Evolutionary conservation across 768 basidiomycete genomes (phyloP).

Genomic region (Tylopilus felleus): DNA sequence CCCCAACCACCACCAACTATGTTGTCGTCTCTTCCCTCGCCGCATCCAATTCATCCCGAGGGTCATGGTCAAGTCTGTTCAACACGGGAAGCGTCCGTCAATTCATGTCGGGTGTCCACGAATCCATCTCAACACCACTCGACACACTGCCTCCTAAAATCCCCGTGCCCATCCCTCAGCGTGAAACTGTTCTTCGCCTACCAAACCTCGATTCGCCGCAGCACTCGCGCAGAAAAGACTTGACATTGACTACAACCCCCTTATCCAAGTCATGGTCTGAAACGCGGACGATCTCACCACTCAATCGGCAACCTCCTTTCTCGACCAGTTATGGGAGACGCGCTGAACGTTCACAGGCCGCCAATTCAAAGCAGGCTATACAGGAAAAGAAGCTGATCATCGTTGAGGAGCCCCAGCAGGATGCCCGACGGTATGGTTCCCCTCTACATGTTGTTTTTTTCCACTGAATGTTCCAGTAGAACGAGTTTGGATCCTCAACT

Average conservation of each 20-base stretch:
- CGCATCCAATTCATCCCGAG: conserved; percentile 62
- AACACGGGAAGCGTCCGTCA: conserved; percentile 64
- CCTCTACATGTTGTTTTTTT: not conserved
- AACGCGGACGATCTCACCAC: conserved; percentile 29
- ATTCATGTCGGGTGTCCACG: conserved; percentile 61
- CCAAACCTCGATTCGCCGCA: conserved; percentile 30
- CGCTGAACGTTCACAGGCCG: conserved; percentile 42
- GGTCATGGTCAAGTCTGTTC: conserved; percentile 80
- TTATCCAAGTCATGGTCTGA: conserved; percentile 62
- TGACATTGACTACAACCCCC: conserved; percentile 25
- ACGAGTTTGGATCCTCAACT: conserved; percentile 19
- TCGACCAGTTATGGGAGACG: conserved; percentile 40
- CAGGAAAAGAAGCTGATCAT: conserved; percentile 40
- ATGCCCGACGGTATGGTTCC: conserved; percentile 10
- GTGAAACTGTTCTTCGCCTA: conserved; percentile 18
- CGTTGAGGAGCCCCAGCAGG: conserved; percentile 23
- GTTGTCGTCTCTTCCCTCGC: conserved; percentile 40
- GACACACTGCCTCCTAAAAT: conserved; percentile 23
- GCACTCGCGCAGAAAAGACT: conserved; percentile 28
- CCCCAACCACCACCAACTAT: conserved; percentile 39
- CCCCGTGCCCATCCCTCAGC: conserved; percentile 24
- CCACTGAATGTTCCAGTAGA: conserved; percentile 4
- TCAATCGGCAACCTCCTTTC: conserved; percentile 36
- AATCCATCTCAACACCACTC: conserved; percentile 42
- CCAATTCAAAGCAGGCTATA: conserved; percentile 27